Evolutionary conservation across 176 grass and related monocot species (phyloP).

Genomic region (Eleusine coracana): DNA sequence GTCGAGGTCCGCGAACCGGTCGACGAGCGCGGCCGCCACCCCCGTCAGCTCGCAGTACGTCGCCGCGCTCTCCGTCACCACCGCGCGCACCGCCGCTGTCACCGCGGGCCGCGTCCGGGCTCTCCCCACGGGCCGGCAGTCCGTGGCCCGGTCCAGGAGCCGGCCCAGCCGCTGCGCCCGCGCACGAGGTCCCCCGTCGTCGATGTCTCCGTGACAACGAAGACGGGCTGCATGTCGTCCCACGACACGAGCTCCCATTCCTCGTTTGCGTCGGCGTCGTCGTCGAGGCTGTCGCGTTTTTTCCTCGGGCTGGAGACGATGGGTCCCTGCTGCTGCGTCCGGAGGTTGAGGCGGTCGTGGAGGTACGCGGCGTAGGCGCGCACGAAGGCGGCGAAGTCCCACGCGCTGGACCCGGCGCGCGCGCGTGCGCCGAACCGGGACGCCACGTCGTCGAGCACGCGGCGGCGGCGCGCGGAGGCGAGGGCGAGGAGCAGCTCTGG

Average conservation of each 20-base stretch:
- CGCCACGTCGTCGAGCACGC: slow-evolving; percentile 72
- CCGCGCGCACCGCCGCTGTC: slow-evolving; percentile 37
- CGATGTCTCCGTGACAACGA: slow-evolving; percentile 33
- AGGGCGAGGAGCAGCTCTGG: slow-evolving; percentile 72
- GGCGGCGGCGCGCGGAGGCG: slow-evolving; percentile 35
- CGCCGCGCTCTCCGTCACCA: slow-evolving; percentile 78
- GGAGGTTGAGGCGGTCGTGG: slow-evolving; percentile 65
- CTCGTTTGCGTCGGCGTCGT: neutral
- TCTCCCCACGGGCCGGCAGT: slow-evolving; percentile 65
- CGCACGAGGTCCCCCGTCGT: slow-evolving; percentile 39
- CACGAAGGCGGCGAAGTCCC: slow-evolving; percentile 71
- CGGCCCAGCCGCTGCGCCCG: slow-evolving; percentile 58
- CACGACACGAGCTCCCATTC: slow-evolving; percentile 6
- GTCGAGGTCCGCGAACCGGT: slow-evolving; percentile 62
- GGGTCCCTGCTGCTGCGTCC: slow-evolving; percentile 44
- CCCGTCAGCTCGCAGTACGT: slow-evolving; percentile 63
- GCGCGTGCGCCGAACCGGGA: slow-evolving; percentile 57
- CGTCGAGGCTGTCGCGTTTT: neutral
- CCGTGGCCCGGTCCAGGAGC: slow-evolving; percentile 56
- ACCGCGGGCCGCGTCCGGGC: slow-evolving; percentile 61
- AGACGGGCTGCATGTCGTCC: slow-evolving; percentile 13
- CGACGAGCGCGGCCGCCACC: slow-evolving; percentile 60
- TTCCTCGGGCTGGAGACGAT: neutral
- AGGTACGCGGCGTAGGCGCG: slow-evolving; percentile 68
- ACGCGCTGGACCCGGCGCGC: slow-evolving; percentile 40